Evolutionary conservation across 352 stramenopile genomes (phyloP).

Genomic region (Phytophthora rubi): DNA sequence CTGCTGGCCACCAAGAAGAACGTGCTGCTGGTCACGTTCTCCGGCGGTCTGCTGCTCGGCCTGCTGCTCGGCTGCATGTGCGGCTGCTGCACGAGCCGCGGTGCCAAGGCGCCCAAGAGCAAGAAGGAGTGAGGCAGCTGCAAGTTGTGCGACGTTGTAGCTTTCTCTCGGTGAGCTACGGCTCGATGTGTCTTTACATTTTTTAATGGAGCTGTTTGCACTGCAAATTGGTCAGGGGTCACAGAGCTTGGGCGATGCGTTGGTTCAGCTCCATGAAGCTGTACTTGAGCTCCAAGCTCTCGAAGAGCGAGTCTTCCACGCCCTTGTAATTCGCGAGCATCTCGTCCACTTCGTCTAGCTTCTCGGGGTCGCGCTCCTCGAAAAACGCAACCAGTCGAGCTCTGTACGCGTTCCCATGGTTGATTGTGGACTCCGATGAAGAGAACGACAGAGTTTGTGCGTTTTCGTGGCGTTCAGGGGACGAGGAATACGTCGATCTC

Average conservation of each 20-base stretch:
- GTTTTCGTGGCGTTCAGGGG: constrained; percentile 11
- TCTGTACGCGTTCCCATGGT: constrained; percentile 48
- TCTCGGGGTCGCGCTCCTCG: constrained; percentile 64
- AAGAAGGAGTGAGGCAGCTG: constrained; percentile 60
- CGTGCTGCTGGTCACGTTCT: constrained; percentile 80
- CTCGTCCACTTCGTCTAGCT: constrained; percentile 70
- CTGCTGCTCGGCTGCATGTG: constrained; percentile 74
- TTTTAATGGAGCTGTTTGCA: constrained; percentile 20
- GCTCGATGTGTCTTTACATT: constrained; percentile 19
- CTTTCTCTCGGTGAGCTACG: neutral
- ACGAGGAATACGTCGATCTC: neutral
- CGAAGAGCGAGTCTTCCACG: constrained; percentile 77
- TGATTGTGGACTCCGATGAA: constrained; percentile 1
- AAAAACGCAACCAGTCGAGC: constrained; percentile 69
- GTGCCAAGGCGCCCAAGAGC: constrained; percentile 45
- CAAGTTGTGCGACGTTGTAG: constrained; percentile 4
- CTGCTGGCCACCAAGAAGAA: constrained; percentile 86
- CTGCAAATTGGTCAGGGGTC: constrained; percentile 15
- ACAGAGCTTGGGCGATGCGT: constrained; percentile 47
- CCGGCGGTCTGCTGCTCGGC: constrained; percentile 63
- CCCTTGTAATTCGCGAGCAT: constrained; percentile 80
- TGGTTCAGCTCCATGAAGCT: constrained; percentile 73
- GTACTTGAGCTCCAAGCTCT: constrained; percentile 88
- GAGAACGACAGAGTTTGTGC: constrained; percentile 22
- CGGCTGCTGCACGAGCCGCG: constrained; percentile 70